A percentile compares a stretch with the other conserved stretches of the same genome.
Evolutionary conservation across 768 basidiomycete species (phyloP).

Genomic region (Pulveroboletus sp.): DNA sequence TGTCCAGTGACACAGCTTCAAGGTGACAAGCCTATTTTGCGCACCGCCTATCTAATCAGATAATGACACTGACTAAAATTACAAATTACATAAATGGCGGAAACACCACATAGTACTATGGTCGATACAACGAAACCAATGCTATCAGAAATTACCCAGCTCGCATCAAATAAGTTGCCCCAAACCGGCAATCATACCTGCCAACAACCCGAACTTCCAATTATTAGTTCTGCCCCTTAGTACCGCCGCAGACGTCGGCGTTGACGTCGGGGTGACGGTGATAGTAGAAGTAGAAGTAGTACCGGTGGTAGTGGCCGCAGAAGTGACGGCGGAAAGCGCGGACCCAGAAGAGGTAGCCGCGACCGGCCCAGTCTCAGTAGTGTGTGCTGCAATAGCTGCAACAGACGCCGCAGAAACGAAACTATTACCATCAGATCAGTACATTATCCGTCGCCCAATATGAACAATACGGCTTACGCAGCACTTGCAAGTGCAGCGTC

Average conservation of each 20-base stretch:
- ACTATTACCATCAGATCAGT: conserved; percentile 18
- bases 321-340: not conserved
- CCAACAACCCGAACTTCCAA: conserved; percentile 6
- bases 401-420: conserved; percentile 48
- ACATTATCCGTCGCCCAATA: not conserved
- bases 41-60: conserved; percentile 20
- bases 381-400: conserved; percentile 38
- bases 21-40: not conserved
- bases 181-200: not conserved
- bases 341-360: conserved; percentile 18
- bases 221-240: not conserved
- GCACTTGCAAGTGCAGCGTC: conserved; percentile 46
- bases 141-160: not conserved
- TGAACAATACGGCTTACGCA: conserved; percentile 42
- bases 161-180: conserved; percentile 10
- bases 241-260: not conserved
- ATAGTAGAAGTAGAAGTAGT: not conserved
- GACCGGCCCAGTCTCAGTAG: conserved; percentile 42
- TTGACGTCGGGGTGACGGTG: not conserved
- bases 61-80: not conserved
- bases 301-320: not conserved
- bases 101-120: not conserved
- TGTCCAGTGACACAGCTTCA: conserved; percentile 15
- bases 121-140: not conserved
- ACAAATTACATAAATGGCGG: not conserved